Evolutionary conservation across 2,329 filamentous ascomycete species (phyloP), one percentile per base, ranked within the genome.

Genomic region (Furcasterigmium furcatum): DNA sequence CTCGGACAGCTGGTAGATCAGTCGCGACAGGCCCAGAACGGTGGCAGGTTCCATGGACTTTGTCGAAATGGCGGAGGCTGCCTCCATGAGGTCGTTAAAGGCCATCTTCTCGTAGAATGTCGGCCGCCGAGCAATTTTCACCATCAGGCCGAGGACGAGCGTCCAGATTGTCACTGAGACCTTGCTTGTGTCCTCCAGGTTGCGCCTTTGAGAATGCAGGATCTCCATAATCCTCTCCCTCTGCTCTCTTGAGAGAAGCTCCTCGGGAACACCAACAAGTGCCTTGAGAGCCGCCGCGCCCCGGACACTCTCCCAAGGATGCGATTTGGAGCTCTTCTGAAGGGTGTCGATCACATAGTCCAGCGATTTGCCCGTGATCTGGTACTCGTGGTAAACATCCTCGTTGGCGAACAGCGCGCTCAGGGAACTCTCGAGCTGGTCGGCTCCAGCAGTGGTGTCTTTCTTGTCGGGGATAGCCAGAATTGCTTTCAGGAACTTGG

Each of bases 121-220:
- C 1, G 76, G 68, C n/a, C 68, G 66, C 5, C 60, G 57, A 69
- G 79, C 76, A 20, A 79, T 58, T 53, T 75, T 79, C 3, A 68
- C 58, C 50, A 72, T 67, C 40, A 81, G 53, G 18, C 68, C 65
- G 7, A 80, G 58, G 5, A 74, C 53, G 9, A 63, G 47, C 41
- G 62, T 66, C 62, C 66, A 70, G 9, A 57, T 52, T 9, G 60
- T 52, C 3, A 60, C 27, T 4, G 60, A 49, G 4, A 62, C 41
- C 19, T 54, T 51, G 22, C 57, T 58, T 2, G 48, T 24, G 38
- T 44, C 49, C 50, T 25, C 51, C 54, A 55, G 56, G 41, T 47
- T 55, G 18, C 44, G 57, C 42, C 57, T 54, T 18, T 58, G 51
- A 7, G 56, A 52, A 8, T 63, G 48, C 3, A 73, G 49, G 2